Conservation (phyloP, 2,329 filamentous ascomycete genomes). For the Paraphaeosphaeria minitans region DNA sequence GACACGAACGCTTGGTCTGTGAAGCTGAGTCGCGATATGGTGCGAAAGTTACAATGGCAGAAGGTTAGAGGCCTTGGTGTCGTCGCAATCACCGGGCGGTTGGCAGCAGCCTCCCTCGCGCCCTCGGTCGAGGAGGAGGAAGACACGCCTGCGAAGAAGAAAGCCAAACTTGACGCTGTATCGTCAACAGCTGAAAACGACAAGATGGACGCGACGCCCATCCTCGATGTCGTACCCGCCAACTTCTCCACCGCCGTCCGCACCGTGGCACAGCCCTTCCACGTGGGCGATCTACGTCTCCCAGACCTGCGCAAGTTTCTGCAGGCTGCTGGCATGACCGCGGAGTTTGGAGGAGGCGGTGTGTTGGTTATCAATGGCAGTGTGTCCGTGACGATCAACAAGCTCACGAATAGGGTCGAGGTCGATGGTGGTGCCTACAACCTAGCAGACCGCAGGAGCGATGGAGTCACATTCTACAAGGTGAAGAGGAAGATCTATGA, state of each 20-base stretch:
- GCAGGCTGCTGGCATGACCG: slow-evolving; percentile 79
- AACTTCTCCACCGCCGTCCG: slow-evolving; percentile 73
- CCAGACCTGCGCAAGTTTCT: slow-evolving; percentile 86
- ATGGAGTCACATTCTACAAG: slow-evolving; percentile 74
- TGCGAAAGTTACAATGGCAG: slow-evolving; percentile 92
- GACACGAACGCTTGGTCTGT: slow-evolving; percentile 98
- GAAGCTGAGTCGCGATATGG: slow-evolving; percentile 81
- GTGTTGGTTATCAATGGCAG: slow-evolving; percentile 86
- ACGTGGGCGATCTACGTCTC: slow-evolving; percentile 89
- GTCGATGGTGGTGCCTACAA: slow-evolving; percentile 65
- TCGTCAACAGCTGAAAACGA: slow-evolving; percentile 53
- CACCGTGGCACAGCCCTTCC: slow-evolving; percentile 82
- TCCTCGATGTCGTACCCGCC: slow-evolving; percentile 64
- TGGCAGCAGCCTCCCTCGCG: slow-evolving; percentile 58
- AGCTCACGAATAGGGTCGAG: slow-evolving; percentile 82
- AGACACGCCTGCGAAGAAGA: slow-evolving; percentile 53
- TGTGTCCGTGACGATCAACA: slow-evolving; percentile 82
- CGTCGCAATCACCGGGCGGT: slow-evolving; percentile 83
- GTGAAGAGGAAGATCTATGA: slow-evolving; percentile 93
- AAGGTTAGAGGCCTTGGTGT: slow-evolving; percentile 88
- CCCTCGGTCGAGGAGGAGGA: slow-evolving; percentile 49
- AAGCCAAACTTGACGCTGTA: slow-evolving; percentile 48
- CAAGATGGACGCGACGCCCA: slow-evolving; percentile 56
- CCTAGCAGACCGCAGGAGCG: slow-evolving; percentile 47
- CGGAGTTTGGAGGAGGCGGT: slow-evolving; percentile 92